phyloP scores from a whole-genome alignment of 2,329 filamentous ascomycete species.

The Leptographium galeiforme region DNA sequence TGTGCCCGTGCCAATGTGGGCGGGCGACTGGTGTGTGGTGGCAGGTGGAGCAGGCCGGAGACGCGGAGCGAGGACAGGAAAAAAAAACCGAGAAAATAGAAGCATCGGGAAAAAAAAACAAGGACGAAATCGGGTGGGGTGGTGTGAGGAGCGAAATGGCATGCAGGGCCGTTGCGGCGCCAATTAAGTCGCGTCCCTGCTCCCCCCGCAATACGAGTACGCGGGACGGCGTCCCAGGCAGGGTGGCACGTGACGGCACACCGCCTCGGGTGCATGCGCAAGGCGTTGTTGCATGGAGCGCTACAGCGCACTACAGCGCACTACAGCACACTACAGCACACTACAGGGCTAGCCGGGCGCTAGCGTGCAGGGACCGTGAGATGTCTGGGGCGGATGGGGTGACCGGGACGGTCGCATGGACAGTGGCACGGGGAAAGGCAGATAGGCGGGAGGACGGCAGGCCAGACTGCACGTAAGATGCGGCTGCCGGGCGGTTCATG shows the following conservation, averaged over 20 bases:
- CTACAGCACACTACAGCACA: neutral
- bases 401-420: neutral
- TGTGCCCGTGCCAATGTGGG: neutral
- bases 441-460: neutral
- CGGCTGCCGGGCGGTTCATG: no score
- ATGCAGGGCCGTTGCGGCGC: neutral
- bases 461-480: no score
- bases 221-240: no score
- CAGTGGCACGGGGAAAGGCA: neutral
- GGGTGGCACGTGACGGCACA: conserved; percentile 1
- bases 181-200: conserved; percentile 8
- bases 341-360: neutral
- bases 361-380: neutral
- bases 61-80: conserved; percentile 5
- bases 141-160: neutral
- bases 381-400: neutral
- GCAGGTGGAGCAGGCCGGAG: conserved; percentile 10
- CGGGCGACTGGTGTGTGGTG: conserved; percentile 3
- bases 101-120: conserved; percentile 1
- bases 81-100: neutral
- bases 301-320: neutral
- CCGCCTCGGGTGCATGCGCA: neutral
- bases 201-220: neutral
- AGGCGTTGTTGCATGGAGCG: neutral
- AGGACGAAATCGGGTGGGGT: neutral